Evolutionary conservation across 176 grass and related monocot species (phyloP).

Genomic region (Eleusine coracana): DNA sequence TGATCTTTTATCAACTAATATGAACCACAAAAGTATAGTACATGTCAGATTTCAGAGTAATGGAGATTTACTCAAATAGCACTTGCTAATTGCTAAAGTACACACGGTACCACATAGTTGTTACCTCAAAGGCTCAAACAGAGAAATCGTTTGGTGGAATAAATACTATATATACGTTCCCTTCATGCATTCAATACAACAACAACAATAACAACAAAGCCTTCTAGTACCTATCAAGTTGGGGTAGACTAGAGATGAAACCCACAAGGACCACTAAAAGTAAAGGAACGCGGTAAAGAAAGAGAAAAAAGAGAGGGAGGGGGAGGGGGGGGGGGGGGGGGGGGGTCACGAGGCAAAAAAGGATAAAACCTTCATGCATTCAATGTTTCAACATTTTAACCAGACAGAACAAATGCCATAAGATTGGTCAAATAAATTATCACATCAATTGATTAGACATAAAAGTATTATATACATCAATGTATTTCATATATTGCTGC

Average conservation of each 20-base stretch:
- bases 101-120: background rate
- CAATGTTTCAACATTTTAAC: background rate
- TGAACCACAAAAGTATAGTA: background rate
- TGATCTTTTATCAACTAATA: constrained; percentile 16
- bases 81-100: background rate
- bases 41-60: background rate
- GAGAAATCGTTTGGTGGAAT: background rate
- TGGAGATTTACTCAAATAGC: background rate
- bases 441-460: background rate
- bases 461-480: background rate
- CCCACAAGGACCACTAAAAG: no score
- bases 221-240: no score
- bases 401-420: background rate
- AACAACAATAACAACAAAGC: no score
- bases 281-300: no score
- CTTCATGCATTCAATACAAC: background rate
- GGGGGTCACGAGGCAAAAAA: no score
- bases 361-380: background rate
- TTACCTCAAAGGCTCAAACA: background rate
- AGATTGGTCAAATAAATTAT: background rate
- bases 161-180: background rate
- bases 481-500: background rate
- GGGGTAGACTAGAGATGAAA: no score
- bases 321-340: no score
- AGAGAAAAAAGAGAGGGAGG: no score